Evolutionary conservation across 129 eudicot species (phyloP).

Genomic region (Glebionis coronaria): DNA sequence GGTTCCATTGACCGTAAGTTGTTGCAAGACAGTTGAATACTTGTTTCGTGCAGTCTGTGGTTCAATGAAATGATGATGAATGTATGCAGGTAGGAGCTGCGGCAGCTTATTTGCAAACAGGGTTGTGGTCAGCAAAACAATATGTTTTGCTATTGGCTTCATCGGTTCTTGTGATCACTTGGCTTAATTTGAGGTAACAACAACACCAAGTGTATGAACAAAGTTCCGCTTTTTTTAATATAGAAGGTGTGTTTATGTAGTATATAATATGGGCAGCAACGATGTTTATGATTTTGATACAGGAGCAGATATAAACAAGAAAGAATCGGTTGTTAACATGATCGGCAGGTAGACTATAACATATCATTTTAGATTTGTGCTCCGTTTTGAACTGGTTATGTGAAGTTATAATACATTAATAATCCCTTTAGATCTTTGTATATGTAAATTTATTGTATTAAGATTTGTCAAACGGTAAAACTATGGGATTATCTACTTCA

Average conservation of each 20-base stretch:
- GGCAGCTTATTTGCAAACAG: conserved; percentile 79
- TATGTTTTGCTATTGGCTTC: conserved; percentile 60
- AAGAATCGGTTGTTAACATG: conserved; percentile 86
- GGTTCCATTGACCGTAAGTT: conserved; percentile 79
- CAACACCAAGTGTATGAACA: not conserved
- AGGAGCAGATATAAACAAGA: conserved; percentile 88
- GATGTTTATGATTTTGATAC: conserved; percentile 96
- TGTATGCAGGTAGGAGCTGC: conserved; percentile 78
- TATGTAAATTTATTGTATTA: too few species aligned
- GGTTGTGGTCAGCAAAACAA: conserved; percentile 56
- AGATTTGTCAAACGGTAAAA: too few species aligned
- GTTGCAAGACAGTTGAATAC: not conserved
- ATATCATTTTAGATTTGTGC: not conserved
- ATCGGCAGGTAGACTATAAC: conserved; percentile 51
- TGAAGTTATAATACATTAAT: conserved; percentile 9
- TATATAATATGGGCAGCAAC: conserved; percentile 68
- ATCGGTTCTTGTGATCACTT: conserved; percentile 69
- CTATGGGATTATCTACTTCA: not conserved
- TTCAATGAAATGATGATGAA: not conserved
- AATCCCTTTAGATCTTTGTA: too few species aligned
- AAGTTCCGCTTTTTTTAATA: not conserved
- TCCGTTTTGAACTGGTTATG: not conserved
- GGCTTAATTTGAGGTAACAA: conserved; percentile 90
- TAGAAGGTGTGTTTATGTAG: conserved; percentile 12
- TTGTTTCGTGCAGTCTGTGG: not conserved